Base-by-base conservation (phyloP, 2,329 filamentous ascomycete genomes). In the Sclerotinia nivalis region DNA sequence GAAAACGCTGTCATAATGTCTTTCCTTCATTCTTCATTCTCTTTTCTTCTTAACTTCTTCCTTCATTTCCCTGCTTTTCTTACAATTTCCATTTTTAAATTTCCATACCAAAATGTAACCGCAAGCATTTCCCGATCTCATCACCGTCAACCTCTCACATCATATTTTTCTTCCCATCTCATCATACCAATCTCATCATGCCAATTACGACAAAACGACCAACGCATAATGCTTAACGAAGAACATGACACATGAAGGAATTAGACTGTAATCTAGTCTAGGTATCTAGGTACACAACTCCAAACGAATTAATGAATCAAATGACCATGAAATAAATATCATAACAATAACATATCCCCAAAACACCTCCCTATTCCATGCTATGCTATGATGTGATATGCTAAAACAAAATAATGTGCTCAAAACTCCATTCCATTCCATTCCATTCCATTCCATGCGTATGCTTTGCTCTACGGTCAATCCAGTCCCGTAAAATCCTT, bases 1-100 rank as follows among this genome's bases (percentile, higher is more conserved):
- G 66, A 73, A 71, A 43, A 70, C 52, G 20, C 50, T 66, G 59
- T 71, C 13, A n/a, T 59, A 2, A 40, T 59, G 8, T 59, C 34
- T 18, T 20, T 31, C 52, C 20, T 10, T 50, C 12, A 15, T 49
- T 7, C 34, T 34, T 62, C 28, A 12, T n/a, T 62, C 28, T 22
- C 22, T 25, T 37, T 12, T 45, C 18, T 49, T 31, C 1, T 12
- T 43, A 43, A 43, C 9, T 20, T 25, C 25, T n/a, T 7, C 13
- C 5, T 59, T 9, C 12, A 20, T 25, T 45, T 20, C n/a, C 2
- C 0, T 59, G 18, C 37, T 13, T 10, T 8, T 1, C 2, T 37
- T 20, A 5, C 54, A 22, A 31, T 20, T 22, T 15, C 40, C 40
- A 5, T 43, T 18, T 43, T 43, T 43, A 3, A 43, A 15, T 43